Conservation (phyloP, 768 basidiomycete genomes). For the Nidularia pulvinata region DNA sequence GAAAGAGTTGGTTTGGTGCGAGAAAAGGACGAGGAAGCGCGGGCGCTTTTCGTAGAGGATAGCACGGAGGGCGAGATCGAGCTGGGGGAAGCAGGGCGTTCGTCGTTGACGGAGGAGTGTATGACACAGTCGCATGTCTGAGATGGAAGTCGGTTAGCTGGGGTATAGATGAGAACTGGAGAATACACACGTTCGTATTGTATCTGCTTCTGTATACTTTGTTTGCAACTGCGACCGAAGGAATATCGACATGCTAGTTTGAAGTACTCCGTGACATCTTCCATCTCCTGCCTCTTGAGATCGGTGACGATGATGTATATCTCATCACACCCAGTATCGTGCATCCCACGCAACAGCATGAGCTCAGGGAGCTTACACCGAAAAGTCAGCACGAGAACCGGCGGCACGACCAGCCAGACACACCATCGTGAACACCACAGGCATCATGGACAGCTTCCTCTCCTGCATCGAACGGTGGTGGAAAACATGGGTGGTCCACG, state of each 20-base stretch:
- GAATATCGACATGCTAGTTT: constrained; percentile 69
- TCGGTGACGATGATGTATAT: constrained; percentile 81
- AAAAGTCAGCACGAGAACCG: not conserved
- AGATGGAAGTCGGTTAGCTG: constrained; percentile 2
- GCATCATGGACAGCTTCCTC: constrained; percentile 74
- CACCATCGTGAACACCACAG: constrained; percentile 82
- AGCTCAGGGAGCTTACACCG: constrained; percentile 65
- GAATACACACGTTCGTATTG: constrained; percentile 64
- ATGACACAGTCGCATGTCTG: constrained; percentile 70
- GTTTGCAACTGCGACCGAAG: constrained; percentile 63
- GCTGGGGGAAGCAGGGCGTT: constrained; percentile 82
- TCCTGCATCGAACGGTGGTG: constrained; percentile 78
- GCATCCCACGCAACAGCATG: constrained; percentile 81
- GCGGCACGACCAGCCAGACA: constrained; percentile 8
- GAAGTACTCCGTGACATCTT: constrained; percentile 78
- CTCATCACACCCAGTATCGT: constrained; percentile 78
- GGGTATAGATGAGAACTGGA: not conserved
- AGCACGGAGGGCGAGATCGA: constrained; percentile 76
- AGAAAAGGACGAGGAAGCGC: constrained; percentile 77
- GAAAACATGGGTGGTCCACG: constrained; percentile 82
- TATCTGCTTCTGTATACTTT: constrained; percentile 65
- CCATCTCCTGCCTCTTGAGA: constrained; percentile 79
- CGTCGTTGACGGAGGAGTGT: constrained; percentile 66
- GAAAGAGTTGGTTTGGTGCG: constrained; percentile 78
- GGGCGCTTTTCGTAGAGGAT: constrained; percentile 77